Conservation (phyloP, 495 filamentous ascomycete genomes). For the Penicillium manginii region DNA sequence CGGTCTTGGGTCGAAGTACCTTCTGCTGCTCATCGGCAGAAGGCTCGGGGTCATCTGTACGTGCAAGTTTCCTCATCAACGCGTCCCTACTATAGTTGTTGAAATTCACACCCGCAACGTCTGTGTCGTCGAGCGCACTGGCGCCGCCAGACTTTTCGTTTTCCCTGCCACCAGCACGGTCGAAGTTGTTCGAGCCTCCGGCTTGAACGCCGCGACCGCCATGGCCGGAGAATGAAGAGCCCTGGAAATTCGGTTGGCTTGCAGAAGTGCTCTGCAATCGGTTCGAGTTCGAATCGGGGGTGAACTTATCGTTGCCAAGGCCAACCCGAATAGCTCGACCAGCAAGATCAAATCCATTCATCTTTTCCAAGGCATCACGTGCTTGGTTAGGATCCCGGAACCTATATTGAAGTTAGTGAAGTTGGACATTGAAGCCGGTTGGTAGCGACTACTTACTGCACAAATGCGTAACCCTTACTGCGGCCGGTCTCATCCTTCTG, state of each 20-base stretch:
- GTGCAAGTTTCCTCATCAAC: constrained; percentile 95
- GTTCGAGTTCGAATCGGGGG: constrained; percentile 93
- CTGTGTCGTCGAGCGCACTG: constrained; percentile 96
- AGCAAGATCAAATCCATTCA: constrained; percentile 99
- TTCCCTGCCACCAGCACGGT: constrained; percentile 89
- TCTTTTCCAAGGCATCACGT: constrained; percentile 92
- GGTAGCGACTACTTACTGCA: constrained; percentile 74
- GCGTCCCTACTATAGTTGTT: constrained; percentile 98
- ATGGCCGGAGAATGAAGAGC: constrained; percentile 90
- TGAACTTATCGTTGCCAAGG: constrained; percentile 99
- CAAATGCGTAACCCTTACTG: constrained; percentile 96
- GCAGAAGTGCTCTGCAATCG: constrained; percentile 79
- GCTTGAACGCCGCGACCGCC: constrained; percentile 88
- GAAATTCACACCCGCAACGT: constrained; percentile 98
- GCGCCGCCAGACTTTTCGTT: constrained; percentile 88
- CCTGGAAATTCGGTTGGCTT: constrained; percentile 79
- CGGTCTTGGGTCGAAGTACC: constrained; percentile 77
- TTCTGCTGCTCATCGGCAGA: constrained; percentile 67
- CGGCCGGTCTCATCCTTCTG: constrained; percentile 92
- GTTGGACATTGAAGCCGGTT: not conserved
- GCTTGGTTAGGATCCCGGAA: constrained; percentile 92
- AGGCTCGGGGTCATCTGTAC: constrained; percentile 83
- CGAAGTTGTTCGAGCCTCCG: constrained; percentile 79
- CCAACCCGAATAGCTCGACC: constrained; percentile 97
- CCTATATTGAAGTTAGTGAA: constrained; percentile 46